phyloP scores from a whole-genome alignment of 345 rosid species.

The Syzygium aqueum region DNA sequence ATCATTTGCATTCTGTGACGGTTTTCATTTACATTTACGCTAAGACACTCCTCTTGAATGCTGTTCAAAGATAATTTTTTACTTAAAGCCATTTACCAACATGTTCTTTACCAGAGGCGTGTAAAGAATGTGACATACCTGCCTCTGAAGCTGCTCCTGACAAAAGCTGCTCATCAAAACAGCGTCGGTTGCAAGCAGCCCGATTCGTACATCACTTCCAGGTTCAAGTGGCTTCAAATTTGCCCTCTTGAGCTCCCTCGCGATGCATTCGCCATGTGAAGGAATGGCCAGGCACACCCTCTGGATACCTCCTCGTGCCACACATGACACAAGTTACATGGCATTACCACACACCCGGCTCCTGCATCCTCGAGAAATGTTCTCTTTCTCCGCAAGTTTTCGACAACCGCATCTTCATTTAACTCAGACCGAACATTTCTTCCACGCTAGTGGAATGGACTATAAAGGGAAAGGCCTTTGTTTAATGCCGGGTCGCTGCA shows the following conservation, averaged over 20 bases:
- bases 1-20: background rate
- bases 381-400: conserved; percentile 28
- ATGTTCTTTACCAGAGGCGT: background rate
- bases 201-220: conserved; percentile 38
- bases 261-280: conserved; percentile 37
- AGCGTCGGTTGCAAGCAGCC: conserved; percentile 23
- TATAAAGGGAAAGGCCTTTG: conserved; percentile 34
- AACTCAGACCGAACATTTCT: conserved; percentile 12
- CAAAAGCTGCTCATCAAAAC: conserved; percentile 28
- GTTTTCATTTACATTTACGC: background rate
- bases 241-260: conserved; percentile 40
- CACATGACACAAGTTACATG: conserved; percentile 36
- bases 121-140: conserved; percentile 12
- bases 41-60: background rate
- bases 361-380: conserved; percentile 31
- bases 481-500: conserved; percentile 62
- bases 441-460: conserved; percentile 25
- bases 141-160: conserved; percentile 33
- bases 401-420: conserved; percentile 13
- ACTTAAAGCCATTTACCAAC: background rate
- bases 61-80: background rate
- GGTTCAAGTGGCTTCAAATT: conserved; percentile 42
- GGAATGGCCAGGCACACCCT: conserved; percentile 24
- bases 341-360: conserved; percentile 38
- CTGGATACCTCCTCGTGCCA: conserved; percentile 28